Conservation (phyloP, 257 asterid species). For the Scutellaria baicalensis region DNA sequence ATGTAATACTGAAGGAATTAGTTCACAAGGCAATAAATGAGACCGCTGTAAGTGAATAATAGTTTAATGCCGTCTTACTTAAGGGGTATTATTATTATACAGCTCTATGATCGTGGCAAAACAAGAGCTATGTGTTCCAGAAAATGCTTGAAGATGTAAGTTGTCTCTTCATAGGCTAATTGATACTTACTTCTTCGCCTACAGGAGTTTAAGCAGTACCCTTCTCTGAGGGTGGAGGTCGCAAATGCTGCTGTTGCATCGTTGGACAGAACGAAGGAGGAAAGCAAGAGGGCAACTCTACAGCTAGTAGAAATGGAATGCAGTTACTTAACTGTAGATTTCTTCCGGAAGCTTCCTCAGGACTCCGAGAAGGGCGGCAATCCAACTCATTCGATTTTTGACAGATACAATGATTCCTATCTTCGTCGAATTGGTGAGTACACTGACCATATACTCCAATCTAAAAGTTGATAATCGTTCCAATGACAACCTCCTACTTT, state of each 20-base stretch:
- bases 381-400: conserved; percentile 70
- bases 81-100: neutral
- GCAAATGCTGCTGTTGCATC: conserved; percentile 61
- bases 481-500: neutral
- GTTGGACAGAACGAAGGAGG: conserved; percentile 67
- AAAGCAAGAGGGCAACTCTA: conserved; percentile 62
- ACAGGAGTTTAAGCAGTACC: conserved; percentile 77
- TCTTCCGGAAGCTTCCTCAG: conserved; percentile 85
- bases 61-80: neutral
- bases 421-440: conserved; percentile 65
- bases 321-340: conserved; percentile 70
- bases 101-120: neutral
- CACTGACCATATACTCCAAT: neutral
- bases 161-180: neutral
- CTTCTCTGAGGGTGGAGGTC: conserved; percentile 66
- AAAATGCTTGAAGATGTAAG: neutral
- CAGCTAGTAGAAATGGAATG: conserved; percentile 85
- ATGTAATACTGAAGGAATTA: conserved; percentile 58
- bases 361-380: conserved; percentile 83
- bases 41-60: conserved; percentile 33
- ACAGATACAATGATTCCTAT: conserved; percentile 62
- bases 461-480: neutral
- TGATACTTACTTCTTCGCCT: neutral
- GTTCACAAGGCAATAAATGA: conserved; percentile 61
- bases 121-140: too few relatives aligned